Conservation (phyloP, 768 basidiomycete genomes). For the Leccinum sublutescens region DNA sequence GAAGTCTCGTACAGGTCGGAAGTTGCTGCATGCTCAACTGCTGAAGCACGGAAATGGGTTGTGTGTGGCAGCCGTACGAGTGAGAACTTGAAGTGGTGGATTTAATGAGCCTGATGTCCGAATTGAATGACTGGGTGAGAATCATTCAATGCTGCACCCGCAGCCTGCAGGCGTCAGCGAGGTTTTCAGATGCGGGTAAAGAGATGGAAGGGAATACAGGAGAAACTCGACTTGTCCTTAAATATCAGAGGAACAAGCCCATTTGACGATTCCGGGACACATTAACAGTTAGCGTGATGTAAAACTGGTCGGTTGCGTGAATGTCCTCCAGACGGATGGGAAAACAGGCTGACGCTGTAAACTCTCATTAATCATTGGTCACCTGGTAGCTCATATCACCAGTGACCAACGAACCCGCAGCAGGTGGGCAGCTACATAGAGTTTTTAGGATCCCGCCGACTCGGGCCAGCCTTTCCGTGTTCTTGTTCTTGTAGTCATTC, state of each 20-base stretch:
- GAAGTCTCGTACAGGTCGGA: constrained; percentile 61
- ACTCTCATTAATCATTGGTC: constrained; percentile 14
- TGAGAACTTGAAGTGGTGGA: constrained; percentile 24
- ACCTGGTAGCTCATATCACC: constrained; percentile 16
- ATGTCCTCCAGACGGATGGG: constrained; percentile 19
- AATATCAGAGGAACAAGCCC: constrained; percentile 24
- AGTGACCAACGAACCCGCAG: constrained; percentile 11
- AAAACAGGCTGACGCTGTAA: constrained; percentile 16
- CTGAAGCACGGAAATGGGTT: constrained; percentile 10
- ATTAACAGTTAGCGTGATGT: constrained; percentile 34
- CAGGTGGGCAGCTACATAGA: constrained; percentile 19
- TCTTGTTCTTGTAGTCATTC: constrained; percentile 1
- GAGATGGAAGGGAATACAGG: constrained; percentile 1
- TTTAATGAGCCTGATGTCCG: constrained; percentile 28
- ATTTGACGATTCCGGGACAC: constrained; percentile 22
- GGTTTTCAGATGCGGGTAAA: constrained; percentile 5
- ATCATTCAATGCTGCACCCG: constrained; percentile 24
- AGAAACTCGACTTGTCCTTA: constrained; percentile 25
- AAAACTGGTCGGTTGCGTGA: constrained; percentile 33
- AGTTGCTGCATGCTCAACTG: constrained; percentile 52
- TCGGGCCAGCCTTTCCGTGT: constrained; percentile 1
- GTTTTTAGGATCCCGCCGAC: constrained; percentile 28
- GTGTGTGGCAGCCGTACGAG: constrained; percentile 20
- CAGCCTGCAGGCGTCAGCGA: constrained; percentile 18
- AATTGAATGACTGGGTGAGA: constrained; percentile 23